A percentile compares a stretch with the other conserved stretches of the same genome.
phyloP scores from a whole-genome alignment of 768 basidiomycete species.

The Lyophyllum atratum region DNA sequence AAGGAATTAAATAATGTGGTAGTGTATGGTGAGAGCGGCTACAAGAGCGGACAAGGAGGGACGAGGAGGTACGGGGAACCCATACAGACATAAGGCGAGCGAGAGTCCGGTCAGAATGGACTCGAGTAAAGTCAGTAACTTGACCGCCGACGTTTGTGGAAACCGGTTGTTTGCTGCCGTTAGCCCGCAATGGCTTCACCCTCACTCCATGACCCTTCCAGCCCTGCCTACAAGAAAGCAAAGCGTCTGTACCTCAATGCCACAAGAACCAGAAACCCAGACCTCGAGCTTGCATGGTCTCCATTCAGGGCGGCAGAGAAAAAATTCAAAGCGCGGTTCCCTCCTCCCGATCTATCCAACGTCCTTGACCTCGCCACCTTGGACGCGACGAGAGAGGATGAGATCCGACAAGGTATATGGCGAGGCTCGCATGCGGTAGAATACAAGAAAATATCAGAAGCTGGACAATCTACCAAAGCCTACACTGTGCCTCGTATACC shows the following conservation, averaged over 20 bases:
- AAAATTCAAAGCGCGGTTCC: slow-evolving; percentile 76
- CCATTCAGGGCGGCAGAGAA: slow-evolving; percentile 81
- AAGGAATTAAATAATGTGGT: slow-evolving; percentile 26
- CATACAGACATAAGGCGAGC: slow-evolving; percentile 67
- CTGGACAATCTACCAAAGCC: slow-evolving; percentile 28
- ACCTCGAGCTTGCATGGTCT: slow-evolving; percentile 61
- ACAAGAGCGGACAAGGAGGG: slow-evolving; percentile 43
- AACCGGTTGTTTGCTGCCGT: slow-evolving; percentile 33
- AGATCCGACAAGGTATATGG: slow-evolving; percentile 50
- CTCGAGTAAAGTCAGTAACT: too few species aligned
- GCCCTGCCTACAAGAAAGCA: slow-evolving; percentile 59
- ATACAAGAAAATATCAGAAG: slow-evolving; percentile 31
- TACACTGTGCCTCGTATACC: slow-evolving; percentile 56
- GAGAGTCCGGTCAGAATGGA: not conserved
- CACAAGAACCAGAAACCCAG: slow-evolving; percentile 50
- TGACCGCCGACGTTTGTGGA: slow-evolving; percentile 1
- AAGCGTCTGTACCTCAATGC: slow-evolving; percentile 59
- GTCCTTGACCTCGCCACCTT: slow-evolving; percentile 67
- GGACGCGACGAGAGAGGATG: slow-evolving; percentile 39
- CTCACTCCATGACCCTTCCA: slow-evolving; percentile 44
- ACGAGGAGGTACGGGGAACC: slow-evolving; percentile 59
- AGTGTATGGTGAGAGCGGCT: slow-evolving; percentile 29
- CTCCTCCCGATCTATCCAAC: slow-evolving; percentile 68
- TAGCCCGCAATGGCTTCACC: slow-evolving; percentile 29
- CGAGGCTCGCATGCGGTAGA: slow-evolving; percentile 42